Percentiles rank a stretch among this genome's conserved stretches.
phyloP scores from a whole-genome alignment of 139 green algal genomes.

The Picochlorum sp. region DNA sequence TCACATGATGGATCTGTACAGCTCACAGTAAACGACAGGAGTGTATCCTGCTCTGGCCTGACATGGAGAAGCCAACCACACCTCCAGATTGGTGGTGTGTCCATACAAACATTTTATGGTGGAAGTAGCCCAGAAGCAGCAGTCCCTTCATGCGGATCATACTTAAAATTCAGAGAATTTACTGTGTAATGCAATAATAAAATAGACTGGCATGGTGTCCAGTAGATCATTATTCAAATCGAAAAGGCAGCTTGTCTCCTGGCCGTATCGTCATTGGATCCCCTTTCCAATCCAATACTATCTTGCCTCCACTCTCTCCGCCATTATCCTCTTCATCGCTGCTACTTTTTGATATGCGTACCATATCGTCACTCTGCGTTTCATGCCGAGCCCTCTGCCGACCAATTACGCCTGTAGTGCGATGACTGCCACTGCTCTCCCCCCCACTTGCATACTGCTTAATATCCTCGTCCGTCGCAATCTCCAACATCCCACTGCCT shows the following conservation, averaged over 20 bases:
- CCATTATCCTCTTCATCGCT: slow-evolving; percentile 2
- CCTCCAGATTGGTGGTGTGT: background rate
- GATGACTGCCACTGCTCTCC: slow-evolving; percentile 1
- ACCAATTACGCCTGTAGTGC: no score
- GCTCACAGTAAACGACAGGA: background rate
- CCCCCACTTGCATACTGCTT: slow-evolving; percentile 14
- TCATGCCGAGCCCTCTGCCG: no score
- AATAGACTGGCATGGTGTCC: background rate
- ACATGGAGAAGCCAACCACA: background rate
- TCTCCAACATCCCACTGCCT: background rate
- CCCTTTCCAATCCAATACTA: slow-evolving; percentile 66
- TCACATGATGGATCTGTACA: background rate
- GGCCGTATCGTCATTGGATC: slow-evolving; percentile 68
- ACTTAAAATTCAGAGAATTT: no score
- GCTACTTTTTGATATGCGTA: background rate
- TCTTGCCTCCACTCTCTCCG: slow-evolving; percentile 6
- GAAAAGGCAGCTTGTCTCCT: slow-evolving; percentile 63
- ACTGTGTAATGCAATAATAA: background rate
- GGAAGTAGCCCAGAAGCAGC: background rate
- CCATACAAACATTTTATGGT: background rate
- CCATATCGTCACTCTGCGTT: no score
- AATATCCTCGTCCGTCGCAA: slow-evolving; percentile 10
- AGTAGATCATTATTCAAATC: background rate
- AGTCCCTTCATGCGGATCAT: background rate
- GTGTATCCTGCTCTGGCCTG: background rate